Evolutionary conservation across 306 rosid genomes (phyloP).

Genomic region (Canavalia gladiata): DNA sequence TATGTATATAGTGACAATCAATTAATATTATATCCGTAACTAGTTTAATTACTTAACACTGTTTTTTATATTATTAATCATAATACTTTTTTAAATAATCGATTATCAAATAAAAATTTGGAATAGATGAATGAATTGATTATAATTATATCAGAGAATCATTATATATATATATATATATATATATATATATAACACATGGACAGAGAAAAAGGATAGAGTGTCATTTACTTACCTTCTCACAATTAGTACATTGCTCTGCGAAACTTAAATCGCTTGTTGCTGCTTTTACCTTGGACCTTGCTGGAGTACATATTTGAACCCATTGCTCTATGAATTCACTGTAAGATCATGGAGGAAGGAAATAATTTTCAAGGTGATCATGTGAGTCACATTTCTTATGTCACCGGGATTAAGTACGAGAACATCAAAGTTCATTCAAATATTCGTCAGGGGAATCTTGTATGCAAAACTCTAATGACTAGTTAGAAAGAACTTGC

Average conservation of each 20-base stretch:
- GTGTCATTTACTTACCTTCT: slow-evolving; percentile 66
- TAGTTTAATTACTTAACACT: no score
- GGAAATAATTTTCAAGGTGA: neutral
- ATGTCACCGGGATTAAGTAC: neutral
- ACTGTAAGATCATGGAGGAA: slow-evolving; percentile 54
- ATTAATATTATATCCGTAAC: no score
- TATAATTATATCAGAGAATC: no score
- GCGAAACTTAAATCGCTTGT: slow-evolving; percentile 55
- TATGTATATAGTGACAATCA: no score
- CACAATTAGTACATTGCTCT: slow-evolving; percentile 82
- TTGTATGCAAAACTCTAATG: slow-evolving; percentile 18
- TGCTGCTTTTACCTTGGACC: slow-evolving; percentile 61
- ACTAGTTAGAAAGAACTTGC: neutral
- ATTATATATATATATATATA: no score
- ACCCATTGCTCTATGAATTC: slow-evolving; percentile 97
- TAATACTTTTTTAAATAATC: no score
- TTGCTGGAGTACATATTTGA: slow-evolving; percentile 80
- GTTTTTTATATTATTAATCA: no score
- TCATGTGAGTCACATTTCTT: slow-evolving; percentile 10
- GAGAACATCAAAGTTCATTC: neutral
- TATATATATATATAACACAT: neutral
- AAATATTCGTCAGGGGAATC: slow-evolving; percentile 1
- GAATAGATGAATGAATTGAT: no score
- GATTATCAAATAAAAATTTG: no score
- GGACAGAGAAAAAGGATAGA: neutral